Evolutionary conservation across 78 protist species (phyloP).

Genomic region (Neovahlkampfia damariscottae): DNA sequence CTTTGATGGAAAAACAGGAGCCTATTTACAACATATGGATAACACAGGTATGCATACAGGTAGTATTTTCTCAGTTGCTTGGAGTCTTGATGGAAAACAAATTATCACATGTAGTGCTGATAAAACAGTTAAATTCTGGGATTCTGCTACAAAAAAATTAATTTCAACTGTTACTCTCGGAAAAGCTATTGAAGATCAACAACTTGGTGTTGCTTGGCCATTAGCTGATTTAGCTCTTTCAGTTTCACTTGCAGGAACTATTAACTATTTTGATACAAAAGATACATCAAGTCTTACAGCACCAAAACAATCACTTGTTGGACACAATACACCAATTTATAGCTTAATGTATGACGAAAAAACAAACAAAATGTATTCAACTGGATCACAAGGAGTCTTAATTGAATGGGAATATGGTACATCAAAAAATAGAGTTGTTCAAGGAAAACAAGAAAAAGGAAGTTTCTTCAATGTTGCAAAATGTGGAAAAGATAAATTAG

Average conservation of each 20-base stretch:
- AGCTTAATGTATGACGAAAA: background rate
- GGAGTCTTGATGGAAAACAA: background rate
- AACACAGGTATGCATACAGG: background rate
- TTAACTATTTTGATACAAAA: background rate
- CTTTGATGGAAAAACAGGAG: conserved; percentile 85
- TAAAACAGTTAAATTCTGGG: conserved; percentile 67
- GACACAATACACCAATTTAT: background rate
- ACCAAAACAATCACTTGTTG: background rate
- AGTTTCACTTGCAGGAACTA: background rate
- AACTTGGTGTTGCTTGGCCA: background rate
- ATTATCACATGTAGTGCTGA: conserved; percentile 71
- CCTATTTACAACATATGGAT: conserved; percentile 28
- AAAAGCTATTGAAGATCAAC: background rate
- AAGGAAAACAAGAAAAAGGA: background rate
- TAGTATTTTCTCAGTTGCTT: background rate
- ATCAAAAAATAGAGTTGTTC: background rate
- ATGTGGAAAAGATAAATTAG: background rate
- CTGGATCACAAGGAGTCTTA: background rate
- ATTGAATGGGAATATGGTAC: background rate
- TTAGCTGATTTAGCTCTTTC: background rate
- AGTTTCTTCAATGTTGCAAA: background rate
- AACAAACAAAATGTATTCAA: background rate
- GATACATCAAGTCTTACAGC: too few relatives aligned
- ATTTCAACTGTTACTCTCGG: background rate
- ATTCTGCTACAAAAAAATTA: background rate